Conservation (phyloP, 2,329 filamentous ascomycete genomes). For the Colletotrichum noveboracense region DNA sequence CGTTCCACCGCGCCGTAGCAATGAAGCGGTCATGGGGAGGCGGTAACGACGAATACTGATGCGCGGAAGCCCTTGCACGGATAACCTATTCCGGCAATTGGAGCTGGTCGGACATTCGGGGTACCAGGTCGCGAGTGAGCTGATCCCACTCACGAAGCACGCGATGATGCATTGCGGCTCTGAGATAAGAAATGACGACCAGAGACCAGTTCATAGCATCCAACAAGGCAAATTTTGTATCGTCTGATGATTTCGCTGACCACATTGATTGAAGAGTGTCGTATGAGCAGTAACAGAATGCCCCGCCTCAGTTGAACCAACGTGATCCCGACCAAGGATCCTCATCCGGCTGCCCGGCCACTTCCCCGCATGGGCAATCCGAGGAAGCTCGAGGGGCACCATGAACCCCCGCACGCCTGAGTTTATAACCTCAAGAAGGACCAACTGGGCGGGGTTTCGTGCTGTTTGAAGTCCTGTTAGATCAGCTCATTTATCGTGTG, state of each 20-base stretch:
- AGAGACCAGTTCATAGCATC: background rate
- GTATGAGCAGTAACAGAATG: background rate
- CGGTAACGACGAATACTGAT: background rate
- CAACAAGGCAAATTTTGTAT: background rate
- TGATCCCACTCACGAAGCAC: background rate
- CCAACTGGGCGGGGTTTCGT: background rate
- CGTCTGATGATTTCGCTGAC: background rate
- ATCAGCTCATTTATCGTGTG: background rate
- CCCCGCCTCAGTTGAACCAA: background rate
- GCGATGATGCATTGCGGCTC: background rate
- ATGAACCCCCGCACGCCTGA: background rate
- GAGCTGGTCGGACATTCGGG: background rate
- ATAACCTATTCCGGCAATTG: background rate
- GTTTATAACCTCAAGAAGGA: background rate
- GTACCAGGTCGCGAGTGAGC: background rate
- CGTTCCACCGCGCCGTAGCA: background rate
- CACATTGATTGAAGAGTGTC: too few species aligned
- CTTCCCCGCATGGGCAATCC: background rate
- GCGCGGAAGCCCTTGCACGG: background rate
- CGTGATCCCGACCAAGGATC: background rate
- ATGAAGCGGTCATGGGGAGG: background rate
- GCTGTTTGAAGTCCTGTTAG: background rate
- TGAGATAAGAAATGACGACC: background rate
- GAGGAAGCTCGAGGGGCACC: background rate
- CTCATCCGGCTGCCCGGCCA: background rate